Evolutionary conservation across 75 land plant genomes (phyloP).

Genomic region (Cupressus sempervirens): DNA sequence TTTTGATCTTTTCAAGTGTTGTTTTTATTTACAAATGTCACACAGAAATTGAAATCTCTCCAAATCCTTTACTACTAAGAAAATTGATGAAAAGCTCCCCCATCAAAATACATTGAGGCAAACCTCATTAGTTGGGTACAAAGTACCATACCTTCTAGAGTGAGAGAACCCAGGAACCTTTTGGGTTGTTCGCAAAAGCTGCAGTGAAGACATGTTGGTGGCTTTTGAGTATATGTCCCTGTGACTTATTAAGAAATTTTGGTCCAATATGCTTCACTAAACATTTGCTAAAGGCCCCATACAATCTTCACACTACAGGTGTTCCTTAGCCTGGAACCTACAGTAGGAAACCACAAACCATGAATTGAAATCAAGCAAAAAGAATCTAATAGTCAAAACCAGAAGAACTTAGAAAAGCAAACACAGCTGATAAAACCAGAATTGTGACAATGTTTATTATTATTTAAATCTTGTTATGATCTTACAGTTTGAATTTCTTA

Average conservation of each 20-base stretch:
- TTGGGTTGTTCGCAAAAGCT: neutral
- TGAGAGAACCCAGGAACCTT: neutral
- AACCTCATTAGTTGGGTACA: neutral
- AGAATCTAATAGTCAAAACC: neutral
- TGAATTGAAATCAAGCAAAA: neutral
- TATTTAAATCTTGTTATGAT: neutral
- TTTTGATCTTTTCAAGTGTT: neutral
- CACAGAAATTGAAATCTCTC: neutral
- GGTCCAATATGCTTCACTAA: neutral
- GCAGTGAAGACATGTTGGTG: constrained; percentile 1
- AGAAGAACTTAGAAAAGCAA: neutral
- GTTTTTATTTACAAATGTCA: neutral
- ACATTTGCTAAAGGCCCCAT: neutral
- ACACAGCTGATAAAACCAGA: neutral
- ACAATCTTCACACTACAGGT: neutral
- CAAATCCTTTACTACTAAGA: neutral
- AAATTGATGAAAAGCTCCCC: neutral
- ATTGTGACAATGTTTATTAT: neutral
- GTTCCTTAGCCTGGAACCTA: neutral
- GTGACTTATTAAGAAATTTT: neutral
- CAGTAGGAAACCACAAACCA: neutral
- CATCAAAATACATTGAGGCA: neutral
- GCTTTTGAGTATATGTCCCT: neutral
- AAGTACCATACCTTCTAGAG: neutral
- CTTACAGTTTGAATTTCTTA: neutral